Base-by-base conservation (phyloP, 1,284 basidiomycete species). In the Trametes versicolor region DNA sequence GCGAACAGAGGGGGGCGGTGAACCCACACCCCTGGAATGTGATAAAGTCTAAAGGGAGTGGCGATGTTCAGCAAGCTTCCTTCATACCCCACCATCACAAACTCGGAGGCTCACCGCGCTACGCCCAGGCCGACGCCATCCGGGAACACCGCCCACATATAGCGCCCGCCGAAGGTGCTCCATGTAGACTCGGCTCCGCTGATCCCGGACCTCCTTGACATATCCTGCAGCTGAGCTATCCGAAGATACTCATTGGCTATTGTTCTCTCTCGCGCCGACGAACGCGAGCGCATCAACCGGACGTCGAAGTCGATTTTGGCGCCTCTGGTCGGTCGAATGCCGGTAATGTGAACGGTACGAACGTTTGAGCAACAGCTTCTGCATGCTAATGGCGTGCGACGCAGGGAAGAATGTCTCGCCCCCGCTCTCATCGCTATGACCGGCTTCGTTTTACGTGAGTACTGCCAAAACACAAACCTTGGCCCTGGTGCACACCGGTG, bases 11-110 rank as follows among this genome's bases (percentile, higher is more conserved):
- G 37, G 36, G 15, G 1, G 23, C 45, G 10, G 34, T 52, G 37
- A 55, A 23, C 36, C 23, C 17, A 1, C 21, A n/a, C 6, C 25
- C 25, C 8, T 17, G 37, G 39, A n/a, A 13, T 23, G 39, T 23
- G 37, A 25, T 43, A 55, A 55, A 55, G 37, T 54, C 41, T 56
- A 47, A 56, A 41, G 17, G 37, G n/a, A 21, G 54, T 56, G 54
- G 41, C 54, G 43, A 56, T 56, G 54, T 34, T 45, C 41, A 25
- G 41, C 34, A 43, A 17, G 53, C 53, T 55, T 41, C 52, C 34
- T 37, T 49, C 19, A 23, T 25, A 48, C 21, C 48, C 27, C 29
- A 32, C 23, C 21, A 23, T 54, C 27, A 45, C 21, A 5, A 29
- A 6, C n/a, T 2, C 10, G 41, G 54, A 34, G 2, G 36, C 54